Evolutionary conservation across 805 yeast genomes (phyloP).

Genomic region (Starmera dryadoides): DNA sequence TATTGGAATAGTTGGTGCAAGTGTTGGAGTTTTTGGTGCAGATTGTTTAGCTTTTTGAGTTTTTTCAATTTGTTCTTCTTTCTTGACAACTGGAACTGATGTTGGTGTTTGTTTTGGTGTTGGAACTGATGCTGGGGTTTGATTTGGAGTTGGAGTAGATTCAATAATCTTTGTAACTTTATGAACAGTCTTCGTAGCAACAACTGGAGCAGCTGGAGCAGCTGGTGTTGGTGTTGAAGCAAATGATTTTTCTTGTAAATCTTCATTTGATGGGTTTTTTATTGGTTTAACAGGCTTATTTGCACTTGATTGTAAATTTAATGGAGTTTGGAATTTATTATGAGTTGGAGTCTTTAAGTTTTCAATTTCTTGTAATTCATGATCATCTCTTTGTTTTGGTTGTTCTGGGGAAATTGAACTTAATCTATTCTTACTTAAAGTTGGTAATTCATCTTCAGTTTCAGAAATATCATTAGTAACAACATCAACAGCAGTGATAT

Average conservation of each 20-base stretch:
- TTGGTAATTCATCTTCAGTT: constrained; percentile 28
- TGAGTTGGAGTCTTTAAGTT: neutral
- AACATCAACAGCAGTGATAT: constrained; percentile 44
- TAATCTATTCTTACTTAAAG: constrained; percentile 14
- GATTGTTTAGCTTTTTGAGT: too few relatives aligned
- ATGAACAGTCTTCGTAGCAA: too few relatives aligned
- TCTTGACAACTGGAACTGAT: too few relatives aligned
- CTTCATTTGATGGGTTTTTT: neutral
- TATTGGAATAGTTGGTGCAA: neutral
- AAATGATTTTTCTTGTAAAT: neutral
- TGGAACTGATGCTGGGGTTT: too few relatives aligned
- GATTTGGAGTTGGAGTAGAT: too few relatives aligned
- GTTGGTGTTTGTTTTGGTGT: too few relatives aligned
- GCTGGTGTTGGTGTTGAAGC: constrained; percentile 2
- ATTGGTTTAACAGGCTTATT: constrained; percentile 10
- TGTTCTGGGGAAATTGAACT: constrained; percentile 11
- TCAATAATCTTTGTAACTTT: too few relatives aligned
- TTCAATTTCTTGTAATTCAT: neutral
- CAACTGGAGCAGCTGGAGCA: too few relatives aligned
- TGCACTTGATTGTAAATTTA: constrained; percentile 22
- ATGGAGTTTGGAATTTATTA: neutral
- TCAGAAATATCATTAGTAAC: constrained; percentile 34
- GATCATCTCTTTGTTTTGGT: neutral
- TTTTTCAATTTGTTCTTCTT: too few relatives aligned
- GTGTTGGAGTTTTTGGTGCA: too few relatives aligned